Base-by-base conservation (phyloP, 2,329 filamentous ascomycete genomes). In the Lachnellula subtilissima region DNA sequence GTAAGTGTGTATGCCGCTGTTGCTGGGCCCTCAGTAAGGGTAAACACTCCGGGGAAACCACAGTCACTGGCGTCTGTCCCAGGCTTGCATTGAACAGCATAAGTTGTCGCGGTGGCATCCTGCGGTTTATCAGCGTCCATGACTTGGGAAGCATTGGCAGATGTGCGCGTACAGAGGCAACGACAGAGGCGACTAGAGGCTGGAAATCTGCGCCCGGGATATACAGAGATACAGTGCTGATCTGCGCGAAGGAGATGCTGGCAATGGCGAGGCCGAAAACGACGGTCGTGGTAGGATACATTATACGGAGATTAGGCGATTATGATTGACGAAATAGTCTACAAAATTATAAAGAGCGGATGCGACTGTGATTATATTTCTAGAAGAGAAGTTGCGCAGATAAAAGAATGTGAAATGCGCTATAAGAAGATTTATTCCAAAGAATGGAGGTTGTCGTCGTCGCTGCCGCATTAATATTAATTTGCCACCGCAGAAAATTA, bases 21-120 rank as follows among this genome's bases (percentile, higher is more conserved):
- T 19, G 52, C 19, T 4, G 61, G 53, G 3, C 62, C 62, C 28
- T 64, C 61, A 1, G 58, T 63, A 12, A 64, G 43, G 6, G 59
- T 61, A n/a, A 63, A 23, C 14, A 23, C 35, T 23, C 23, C 23
- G 1, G 19, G n/a, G 14, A 61, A 46, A 2, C 59, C 60, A 32
- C 62, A 64, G 6, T 52, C 50, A 46, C 50, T 23, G 45, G n/a
- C n/a, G 23, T 52, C 55, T 14, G 53, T 54, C 1, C 25, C 46
- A 14, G 56, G 50, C 5, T 50, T 45, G 48, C 63, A 65, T 50
- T 52, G 19, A 2, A 65, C 15, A 17, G 58, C 58, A 43, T 64
- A 65, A n/a, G 63, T 65, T 35, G 61, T 65, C 2, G 61, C 56
- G 3, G 55, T 53, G 8, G 58, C 52, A n/a, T 62, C 63, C 59